Base-by-base conservation (phyloP, 2,329 filamentous ascomycete genomes). In the Grosmannia penicillata region DNA sequence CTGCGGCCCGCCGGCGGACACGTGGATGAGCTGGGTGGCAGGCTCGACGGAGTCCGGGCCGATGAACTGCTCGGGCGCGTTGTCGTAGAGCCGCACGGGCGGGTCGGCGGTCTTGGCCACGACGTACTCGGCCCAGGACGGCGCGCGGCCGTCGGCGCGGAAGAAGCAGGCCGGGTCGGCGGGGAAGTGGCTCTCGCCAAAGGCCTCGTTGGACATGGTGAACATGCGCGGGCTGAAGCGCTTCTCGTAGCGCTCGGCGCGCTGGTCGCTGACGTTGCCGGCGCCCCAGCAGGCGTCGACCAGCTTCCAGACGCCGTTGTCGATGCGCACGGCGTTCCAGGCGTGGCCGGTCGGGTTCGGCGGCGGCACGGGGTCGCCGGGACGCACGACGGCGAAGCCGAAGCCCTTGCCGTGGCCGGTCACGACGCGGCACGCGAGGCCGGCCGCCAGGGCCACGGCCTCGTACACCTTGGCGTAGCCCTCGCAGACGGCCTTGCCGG, bases 271-370 rank as follows among this genome's bases (percentile, higher is more conserved):
- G 8, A 93, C 58, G 44, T 73, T 65, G 2, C 89, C 89, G 0
- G 89, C 84, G 28, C 91, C 91, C 91, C 91, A 98, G 54, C 89
- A 96, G 1, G 81, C 60, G 51, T 98, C 91, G 35, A 96, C 61
- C 1, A 96, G 69, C 58, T 95, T 94, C 89, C 89, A 96, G 46
- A 76, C 72, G 3, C 83, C 84, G 21, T 77, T 72, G 49, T 96
- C 89, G 42, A 96, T 85, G 37, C 75, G 71, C 7, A 95, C 84
- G 0, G 82, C 87, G 51, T 94, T 95, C 91, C 91, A 95, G 0
- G 91, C 89, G 56, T 96, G 89, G 1, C 73, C 72, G 6, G 60
- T 66, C 0, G 71, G 60, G 37, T 77, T 62, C 17, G 68, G 70
- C 0, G 74, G 68, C 3, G 87, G 87, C 0, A 80, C 55, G 0